Evolutionary conservation across 495 filamentous ascomycete species (phyloP).

Genomic region (Pseudoneurospora amorphoporcata): DNA sequence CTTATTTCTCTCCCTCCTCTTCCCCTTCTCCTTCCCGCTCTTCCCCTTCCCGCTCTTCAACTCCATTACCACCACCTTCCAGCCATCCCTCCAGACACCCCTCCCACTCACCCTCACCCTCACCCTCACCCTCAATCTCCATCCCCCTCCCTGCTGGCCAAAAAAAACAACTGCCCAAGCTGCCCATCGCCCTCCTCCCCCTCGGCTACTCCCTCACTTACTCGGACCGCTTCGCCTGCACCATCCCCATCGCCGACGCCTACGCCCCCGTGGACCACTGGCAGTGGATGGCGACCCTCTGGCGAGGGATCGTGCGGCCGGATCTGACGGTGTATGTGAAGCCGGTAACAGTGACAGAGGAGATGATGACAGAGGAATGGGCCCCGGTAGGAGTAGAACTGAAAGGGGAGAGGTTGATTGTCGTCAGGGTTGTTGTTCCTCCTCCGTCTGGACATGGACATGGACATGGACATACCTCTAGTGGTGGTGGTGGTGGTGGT

Average conservation of each 20-base stretch:
- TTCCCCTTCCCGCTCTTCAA: neutral
- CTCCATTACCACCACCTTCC: neutral
- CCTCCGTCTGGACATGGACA: neutral
- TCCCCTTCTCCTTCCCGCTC: neutral
- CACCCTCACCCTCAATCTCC: neutral
- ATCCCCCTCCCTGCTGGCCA: too few species aligned
- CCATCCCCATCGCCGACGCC: slow-evolving; percentile 62
- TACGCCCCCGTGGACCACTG: slow-evolving; percentile 85
- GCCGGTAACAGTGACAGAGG: slow-evolving; percentile 11
- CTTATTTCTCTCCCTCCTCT: neutral
- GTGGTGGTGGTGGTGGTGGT: too few species aligned
- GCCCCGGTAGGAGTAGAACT: slow-evolving; percentile 40
- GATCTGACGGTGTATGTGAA: slow-evolving; percentile 74
- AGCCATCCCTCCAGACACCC: neutral
- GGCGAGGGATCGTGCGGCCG: slow-evolving; percentile 76
- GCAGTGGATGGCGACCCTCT: slow-evolving; percentile 96
- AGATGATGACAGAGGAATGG: neutral
- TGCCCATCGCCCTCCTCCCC: slow-evolving; percentile 64
- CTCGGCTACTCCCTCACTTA: slow-evolving; percentile 62
- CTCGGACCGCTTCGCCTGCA: slow-evolving; percentile 61
- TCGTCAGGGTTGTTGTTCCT: slow-evolving; percentile 20
- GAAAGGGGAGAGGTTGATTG: slow-evolving; percentile 30
- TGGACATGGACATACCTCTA: too few species aligned
- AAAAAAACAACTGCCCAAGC: neutral
- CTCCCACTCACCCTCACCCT: neutral